Base-by-base conservation (phyloP, 306 rosid species). In the Ochetophila trinervis region DNA sequence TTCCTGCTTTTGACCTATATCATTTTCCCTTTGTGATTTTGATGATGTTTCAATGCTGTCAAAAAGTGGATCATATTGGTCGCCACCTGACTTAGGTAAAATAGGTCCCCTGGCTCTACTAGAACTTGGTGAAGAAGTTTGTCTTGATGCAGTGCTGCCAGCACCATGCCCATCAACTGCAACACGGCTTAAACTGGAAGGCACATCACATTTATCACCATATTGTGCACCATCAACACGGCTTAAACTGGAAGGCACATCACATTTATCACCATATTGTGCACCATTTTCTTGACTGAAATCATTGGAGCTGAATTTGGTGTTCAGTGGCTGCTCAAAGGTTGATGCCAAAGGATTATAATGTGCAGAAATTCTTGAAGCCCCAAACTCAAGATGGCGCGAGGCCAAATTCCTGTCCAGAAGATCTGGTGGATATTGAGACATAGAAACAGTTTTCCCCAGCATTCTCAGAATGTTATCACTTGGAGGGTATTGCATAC, bases 31-130 rank as follows among this genome's bases (percentile, higher is more conserved):
- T 50, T 56, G 44, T 37, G 80, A 76, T 60, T 79, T 74, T 30
- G 89, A 74, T 20, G 91, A 76, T 70, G 88, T 91, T 65, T 93
- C 97, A 53, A 89, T 80, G 83, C 95, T 82, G 77, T 89, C 98
- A 79, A 85, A 79, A 44, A 93, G 87, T 65, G 99, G 99, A 81
- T 90, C 94, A 86, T 89, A 90, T 79, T 89, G 97, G 50, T 84
- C 87, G 45, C 70, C 78, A 55, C 74, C 85, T n/a, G 88, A 57
- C 72, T 81, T 81, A 15, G 76, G 82, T 68, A 84, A 73, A 51
- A 48, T 63, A 76, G 76, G 85, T 69, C 75, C 86, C 72, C 57
- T 74, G 68, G 71, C 78, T 86, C 79, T 74, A 27, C 76, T 77
- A 69, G 88, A 72, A 69, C 78, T 77, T 57, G 87, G 91, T 8